Base-by-base conservation (phyloP, 2,329 filamentous ascomycete species). In the Pseudocercospora cruenta region DNA sequence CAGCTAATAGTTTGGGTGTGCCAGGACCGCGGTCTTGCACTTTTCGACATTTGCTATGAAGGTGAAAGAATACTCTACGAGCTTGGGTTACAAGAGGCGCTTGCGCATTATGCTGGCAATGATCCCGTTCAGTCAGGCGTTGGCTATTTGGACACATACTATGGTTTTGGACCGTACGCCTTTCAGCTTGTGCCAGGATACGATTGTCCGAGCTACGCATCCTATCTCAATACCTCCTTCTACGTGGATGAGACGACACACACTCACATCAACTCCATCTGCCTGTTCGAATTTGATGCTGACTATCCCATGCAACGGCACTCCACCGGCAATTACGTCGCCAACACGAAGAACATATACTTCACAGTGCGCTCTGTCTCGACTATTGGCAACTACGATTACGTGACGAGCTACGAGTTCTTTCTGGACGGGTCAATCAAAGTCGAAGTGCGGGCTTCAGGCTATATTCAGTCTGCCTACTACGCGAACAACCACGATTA, bases 1-100 rank as follows among this genome's bases (percentile, higher is more conserved):
- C n/a, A n/a, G 49, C 49, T 53, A 24, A 53, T 10, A 22, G 12
- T 22, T n/a, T n/a, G 19, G 12, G 7, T 53, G 3, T 53, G 16
- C 12, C 22, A 53, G 49, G 84, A 85, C 64, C 79, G 79, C 0
- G 86, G 85, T 0, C 76, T 87, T 43, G 71, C 79, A 0, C 75
- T 88, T 0, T 83, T 82, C 70, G 81, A 88, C 65, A 82, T 88
- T 53, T 76, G 78, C 19, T 86, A 82, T 78, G 84, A 86, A 70
- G 84, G 83, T n/a, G 79, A 86, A 65, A 78, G 84, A 6, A 74
- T 88, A 6, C 76, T 88, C 10, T 88, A 87, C 64, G 85, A 88
- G 67, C 77, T 88, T 1, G 81, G 82, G 2, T 75, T 88, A 0
- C 83, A 87, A 71, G 85, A 88, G 73, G 85, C 85, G 0, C 74